A percentile compares a stretch with the other conserved stretches of the same genome.
phyloP scores from a whole-genome alignment of 164 flowering plant genomes.

The Annona squamosa region DNA sequence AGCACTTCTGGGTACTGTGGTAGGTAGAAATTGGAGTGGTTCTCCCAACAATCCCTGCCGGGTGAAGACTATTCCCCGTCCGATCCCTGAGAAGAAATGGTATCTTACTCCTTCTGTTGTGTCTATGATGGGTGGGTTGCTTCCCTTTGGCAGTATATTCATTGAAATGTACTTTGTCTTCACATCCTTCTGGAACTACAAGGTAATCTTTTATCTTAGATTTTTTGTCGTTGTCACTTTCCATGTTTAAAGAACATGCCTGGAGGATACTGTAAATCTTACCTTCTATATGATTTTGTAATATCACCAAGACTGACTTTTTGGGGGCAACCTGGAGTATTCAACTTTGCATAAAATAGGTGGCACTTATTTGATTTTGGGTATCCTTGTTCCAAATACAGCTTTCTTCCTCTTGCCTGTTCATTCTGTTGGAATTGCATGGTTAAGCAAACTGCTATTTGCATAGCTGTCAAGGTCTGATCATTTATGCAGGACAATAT shows the following conservation, averaged over 20 bases:
- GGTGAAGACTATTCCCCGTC: constrained; percentile 98
- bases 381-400: neutral
- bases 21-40: constrained; percentile 98
- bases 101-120: constrained; percentile 92
- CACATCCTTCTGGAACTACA: constrained; percentile 99
- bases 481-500: neutral
- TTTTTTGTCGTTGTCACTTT: neutral
- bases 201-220: constrained; percentile 37
- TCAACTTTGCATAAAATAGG: neutral
- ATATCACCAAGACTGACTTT: neutral
- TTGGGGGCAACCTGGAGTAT: neutral
- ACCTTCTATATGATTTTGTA: neutral
- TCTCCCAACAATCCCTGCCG: constrained; percentile 99
- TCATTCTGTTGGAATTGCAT: neutral
- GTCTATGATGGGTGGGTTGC: constrained; percentile 95
- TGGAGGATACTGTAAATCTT: neutral
- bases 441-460: neutral
- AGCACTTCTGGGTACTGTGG: constrained; percentile 96
- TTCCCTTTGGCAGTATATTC: constrained; percentile 97
- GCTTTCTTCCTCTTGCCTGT: neutral
- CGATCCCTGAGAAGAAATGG: constrained; percentile 98
- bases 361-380: neutral
- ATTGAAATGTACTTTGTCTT: constrained; percentile 99
- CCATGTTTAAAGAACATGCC: neutral
- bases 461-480: neutral